Conservation (phyloP, 176 grass and related monocot species). For the Oryza glaberrima region DNA sequence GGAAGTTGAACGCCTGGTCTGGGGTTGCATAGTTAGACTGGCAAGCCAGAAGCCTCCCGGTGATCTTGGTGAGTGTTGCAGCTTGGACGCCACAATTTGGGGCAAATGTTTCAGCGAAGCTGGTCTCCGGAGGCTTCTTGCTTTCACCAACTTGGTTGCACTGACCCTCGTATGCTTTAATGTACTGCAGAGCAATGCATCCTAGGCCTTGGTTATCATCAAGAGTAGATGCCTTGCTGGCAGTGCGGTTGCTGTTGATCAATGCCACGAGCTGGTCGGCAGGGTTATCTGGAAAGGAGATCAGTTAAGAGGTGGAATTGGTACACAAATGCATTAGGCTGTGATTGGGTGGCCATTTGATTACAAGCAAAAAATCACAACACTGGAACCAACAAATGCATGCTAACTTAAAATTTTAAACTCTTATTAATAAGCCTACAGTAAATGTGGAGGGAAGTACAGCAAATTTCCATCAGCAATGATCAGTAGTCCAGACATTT, state of each 20-base stretch:
- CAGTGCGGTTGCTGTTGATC: constrained; percentile 82
- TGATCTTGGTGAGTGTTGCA: constrained; percentile 69
- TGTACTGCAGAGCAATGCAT: constrained; percentile 91
- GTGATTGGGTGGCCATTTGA: background rate
- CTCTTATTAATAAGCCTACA: background rate
- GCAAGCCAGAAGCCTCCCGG: constrained; percentile 79
- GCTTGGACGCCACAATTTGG: constrained; percentile 74
- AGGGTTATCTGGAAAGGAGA: constrained; percentile 67
- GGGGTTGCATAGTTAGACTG: constrained; percentile 63
- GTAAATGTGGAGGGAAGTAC: background rate
- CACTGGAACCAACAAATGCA: constrained; percentile 17
- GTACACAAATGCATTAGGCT: background rate
- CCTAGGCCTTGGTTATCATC: constrained; percentile 76
- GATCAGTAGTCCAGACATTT: background rate
- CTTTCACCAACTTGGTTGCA: constrained; percentile 57
- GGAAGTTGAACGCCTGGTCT: constrained; percentile 57
- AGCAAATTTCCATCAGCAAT: background rate
- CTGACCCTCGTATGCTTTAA: constrained; percentile 82
- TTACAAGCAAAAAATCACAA: background rate
- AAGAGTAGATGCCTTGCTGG: constrained; percentile 67
- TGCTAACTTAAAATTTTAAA: background rate
- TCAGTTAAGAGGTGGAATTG: background rate
- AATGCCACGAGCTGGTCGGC: constrained; percentile 72
- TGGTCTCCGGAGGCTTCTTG: constrained; percentile 77
- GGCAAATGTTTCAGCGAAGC: constrained; percentile 70